Evolutionary conservation across 2,329 filamentous ascomycete genomes (phyloP).

Genomic region (Nothophaeocryptopus gaeumannii): DNA sequence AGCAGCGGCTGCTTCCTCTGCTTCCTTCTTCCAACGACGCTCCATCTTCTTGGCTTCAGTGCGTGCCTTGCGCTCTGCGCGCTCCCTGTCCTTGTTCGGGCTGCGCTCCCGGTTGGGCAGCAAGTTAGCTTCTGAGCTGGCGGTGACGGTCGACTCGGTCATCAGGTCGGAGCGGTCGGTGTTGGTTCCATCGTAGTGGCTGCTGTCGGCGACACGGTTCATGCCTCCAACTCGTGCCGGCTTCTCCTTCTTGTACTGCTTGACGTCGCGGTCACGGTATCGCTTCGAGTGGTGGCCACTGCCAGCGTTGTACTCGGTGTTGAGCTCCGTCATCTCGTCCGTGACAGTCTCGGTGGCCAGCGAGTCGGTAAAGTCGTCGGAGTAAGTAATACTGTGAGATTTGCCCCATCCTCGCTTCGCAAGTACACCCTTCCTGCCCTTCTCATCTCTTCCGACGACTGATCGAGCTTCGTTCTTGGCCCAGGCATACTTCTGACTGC

Average conservation of each 20-base stretch:
- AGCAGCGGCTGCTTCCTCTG: slow-evolving; percentile 40
- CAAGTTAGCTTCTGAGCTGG: slow-evolving; percentile 43
- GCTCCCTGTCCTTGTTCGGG: slow-evolving; percentile 36
- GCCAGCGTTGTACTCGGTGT: slow-evolving; percentile 20
- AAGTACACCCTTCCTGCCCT: slow-evolving; percentile 38
- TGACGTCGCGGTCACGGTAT: slow-evolving; percentile 63
- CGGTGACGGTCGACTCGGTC: slow-evolving; percentile 44
- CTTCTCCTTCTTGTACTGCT: slow-evolving; percentile 81
- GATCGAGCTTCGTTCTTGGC: slow-evolving; percentile 35
- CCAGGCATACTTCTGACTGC: slow-evolving; percentile 58
- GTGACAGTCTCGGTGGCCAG: slow-evolving; percentile 29
- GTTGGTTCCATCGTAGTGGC: slow-evolving; percentile 74
- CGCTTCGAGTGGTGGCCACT: slow-evolving; percentile 44
- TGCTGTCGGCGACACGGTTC: slow-evolving; percentile 77
- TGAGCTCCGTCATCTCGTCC: slow-evolving; percentile 34
- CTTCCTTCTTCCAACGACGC: slow-evolving; percentile 38
- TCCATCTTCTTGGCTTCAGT: slow-evolving; percentile 41
- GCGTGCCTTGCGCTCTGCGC: slow-evolving; percentile 38
- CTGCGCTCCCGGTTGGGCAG: slow-evolving; percentile 27
- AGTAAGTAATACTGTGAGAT: slow-evolving; percentile 43
- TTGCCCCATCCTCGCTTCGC: slow-evolving; percentile 41
- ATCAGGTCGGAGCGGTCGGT: slow-evolving; percentile 60
- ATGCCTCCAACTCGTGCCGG: slow-evolving; percentile 83
- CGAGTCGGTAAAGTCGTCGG: slow-evolving; percentile 42
- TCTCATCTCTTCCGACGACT: slow-evolving; percentile 47